A percentile compares a stretch with the other conserved stretches of the same genome.
Conservation (phyloP, 257 asterid genomes). For the Vinca minor region DNA sequence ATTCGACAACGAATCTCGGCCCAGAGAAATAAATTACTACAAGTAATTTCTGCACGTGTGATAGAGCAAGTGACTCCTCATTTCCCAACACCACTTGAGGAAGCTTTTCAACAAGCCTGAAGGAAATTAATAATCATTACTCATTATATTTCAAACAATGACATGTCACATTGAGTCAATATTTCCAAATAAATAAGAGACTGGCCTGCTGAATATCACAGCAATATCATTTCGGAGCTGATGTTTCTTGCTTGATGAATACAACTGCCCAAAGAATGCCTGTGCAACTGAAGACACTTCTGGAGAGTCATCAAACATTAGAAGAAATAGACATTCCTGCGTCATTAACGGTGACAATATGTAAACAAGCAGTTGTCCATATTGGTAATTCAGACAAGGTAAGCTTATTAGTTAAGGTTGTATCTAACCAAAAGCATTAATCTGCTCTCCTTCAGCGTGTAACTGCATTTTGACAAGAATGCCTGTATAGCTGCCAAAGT, state of each 20-base stretch:
- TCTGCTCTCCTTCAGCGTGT: slow-evolving; percentile 70
- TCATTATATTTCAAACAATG: not conserved
- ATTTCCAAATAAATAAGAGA: slow-evolving; percentile 7
- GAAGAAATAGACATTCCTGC: slow-evolving; percentile 72
- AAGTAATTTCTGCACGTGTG: slow-evolving; percentile 75
- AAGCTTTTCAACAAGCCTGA: slow-evolving; percentile 86
- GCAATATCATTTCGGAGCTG: slow-evolving; percentile 41
- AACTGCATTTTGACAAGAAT: slow-evolving; percentile 54
- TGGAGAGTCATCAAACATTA: slow-evolving; percentile 72
- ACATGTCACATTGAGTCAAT: slow-evolving; percentile 13
- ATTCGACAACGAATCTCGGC: slow-evolving; percentile 61
- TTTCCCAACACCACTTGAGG: slow-evolving; percentile 71
- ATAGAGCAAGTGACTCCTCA: slow-evolving; percentile 62
- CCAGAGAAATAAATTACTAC: slow-evolving; percentile 71
- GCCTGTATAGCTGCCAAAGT: slow-evolving; percentile 53
- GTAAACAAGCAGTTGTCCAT: not conserved
- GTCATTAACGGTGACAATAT: slow-evolving; percentile 13
- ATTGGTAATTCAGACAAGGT: slow-evolving; percentile 15
- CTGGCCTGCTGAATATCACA: slow-evolving; percentile 61
- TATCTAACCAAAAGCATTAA: slow-evolving; percentile 80
- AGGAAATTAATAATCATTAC: slow-evolving; percentile 6
- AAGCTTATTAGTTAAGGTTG: slow-evolving; percentile 16
- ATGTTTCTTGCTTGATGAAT: slow-evolving; percentile 41
- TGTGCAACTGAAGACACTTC: slow-evolving; percentile 73
- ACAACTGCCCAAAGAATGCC: slow-evolving; percentile 36